These are phyloP conservation scores for Pythium aphanidermatum DNA, from an alignment of 352 stramenopile species.

Conservation along the genomic window DNA sequence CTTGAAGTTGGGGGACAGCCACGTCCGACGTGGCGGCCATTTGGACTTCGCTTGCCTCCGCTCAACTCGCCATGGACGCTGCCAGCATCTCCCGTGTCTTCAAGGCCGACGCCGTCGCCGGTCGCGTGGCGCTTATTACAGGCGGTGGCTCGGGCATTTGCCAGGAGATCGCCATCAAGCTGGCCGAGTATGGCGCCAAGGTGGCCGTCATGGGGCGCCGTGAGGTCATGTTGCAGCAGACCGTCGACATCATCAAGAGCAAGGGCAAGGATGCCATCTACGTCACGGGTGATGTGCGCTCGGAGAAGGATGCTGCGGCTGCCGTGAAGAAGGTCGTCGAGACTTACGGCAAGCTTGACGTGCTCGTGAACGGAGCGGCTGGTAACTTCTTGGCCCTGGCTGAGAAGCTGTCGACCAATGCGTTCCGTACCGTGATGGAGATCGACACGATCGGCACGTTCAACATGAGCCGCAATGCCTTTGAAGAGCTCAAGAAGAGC, in stretches of 20 bases:
- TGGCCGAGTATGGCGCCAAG: slow-evolving; percentile 89
- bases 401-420: slow-evolving; percentile 88
- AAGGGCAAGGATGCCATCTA: slow-evolving; percentile 47
- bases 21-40: not conserved
- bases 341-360: slow-evolving; percentile 86
- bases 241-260: slow-evolving; percentile 42
- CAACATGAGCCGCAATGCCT: slow-evolving; percentile 92
- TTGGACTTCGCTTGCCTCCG: not conserved
- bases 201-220: slow-evolving; percentile 93
- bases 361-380: slow-evolving; percentile 92
- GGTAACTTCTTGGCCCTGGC: slow-evolving; percentile 92
- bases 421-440: slow-evolving; percentile 95
- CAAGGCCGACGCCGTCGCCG: slow-evolving; percentile 38
- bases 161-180: slow-evolving; percentile 90
- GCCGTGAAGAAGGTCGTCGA: slow-evolving; percentile 73
- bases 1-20: slow-evolving; percentile 13
- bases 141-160: slow-evolving; percentile 93
- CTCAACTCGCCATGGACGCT: slow-evolving; percentile 35
- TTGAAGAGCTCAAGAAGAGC: slow-evolving; percentile 66
- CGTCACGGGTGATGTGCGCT: slow-evolving; percentile 83
- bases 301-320: slow-evolving; percentile 61
- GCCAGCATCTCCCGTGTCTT: slow-evolving; percentile 47
- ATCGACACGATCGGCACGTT: slow-evolving; percentile 96
- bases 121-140: slow-evolving; percentile 88
- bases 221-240: slow-evolving; percentile 83